Evolutionary conservation across 2,329 filamentous ascomycete genomes (phyloP).

Genomic region (Aspergillus sp.): DNA sequence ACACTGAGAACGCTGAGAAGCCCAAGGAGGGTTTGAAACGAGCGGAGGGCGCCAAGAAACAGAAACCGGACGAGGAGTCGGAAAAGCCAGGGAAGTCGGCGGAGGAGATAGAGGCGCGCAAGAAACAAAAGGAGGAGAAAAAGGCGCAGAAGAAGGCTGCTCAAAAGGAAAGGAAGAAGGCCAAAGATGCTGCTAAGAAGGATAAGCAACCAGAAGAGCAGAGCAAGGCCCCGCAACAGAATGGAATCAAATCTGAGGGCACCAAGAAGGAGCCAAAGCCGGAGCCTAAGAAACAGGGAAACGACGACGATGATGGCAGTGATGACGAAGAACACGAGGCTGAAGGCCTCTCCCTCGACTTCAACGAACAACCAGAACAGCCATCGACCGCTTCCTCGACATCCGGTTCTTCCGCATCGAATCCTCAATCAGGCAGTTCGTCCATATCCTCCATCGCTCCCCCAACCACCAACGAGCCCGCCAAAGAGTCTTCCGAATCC

Average conservation of each 20-base stretch:
- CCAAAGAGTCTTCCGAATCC: conserved; percentile 32
- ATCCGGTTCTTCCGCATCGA: conserved; percentile 51
- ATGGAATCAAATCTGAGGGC: conserved; percentile 12
- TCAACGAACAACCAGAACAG: conserved; percentile 33
- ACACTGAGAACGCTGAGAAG: conserved; percentile 36
- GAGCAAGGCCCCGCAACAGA: conserved; percentile 11
- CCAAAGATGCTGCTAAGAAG: conserved; percentile 30
- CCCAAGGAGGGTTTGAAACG: conserved; percentile 59
- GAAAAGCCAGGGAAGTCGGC: conserved; percentile 19
- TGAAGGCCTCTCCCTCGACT: conserved; percentile 46
- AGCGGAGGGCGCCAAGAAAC: conserved; percentile 42
- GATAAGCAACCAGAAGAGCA: conserved; percentile 20
- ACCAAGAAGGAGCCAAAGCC: conserved; percentile 12
- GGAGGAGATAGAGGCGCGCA: conserved; percentile 30
- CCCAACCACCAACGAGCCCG: conserved; percentile 22
- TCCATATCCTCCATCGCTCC: conserved; percentile 63
- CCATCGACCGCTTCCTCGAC: conserved; percentile 39
- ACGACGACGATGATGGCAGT: conserved; percentile 12
- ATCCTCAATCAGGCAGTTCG: conserved; percentile 51
- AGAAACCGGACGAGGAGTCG: conserved; percentile 42
- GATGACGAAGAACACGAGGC: conserved; percentile 37
- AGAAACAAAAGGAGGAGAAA: conserved; percentile 44
- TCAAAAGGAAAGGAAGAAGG: conserved; percentile 31
- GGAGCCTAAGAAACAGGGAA: conserved; percentile 13
- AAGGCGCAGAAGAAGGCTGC: conserved; percentile 36